Evolutionary conservation across 2,329 filamentous ascomycete genomes (phyloP), one percentile per base, ranked within the genome.

Genomic region (Cordyceps sp.): DNA sequence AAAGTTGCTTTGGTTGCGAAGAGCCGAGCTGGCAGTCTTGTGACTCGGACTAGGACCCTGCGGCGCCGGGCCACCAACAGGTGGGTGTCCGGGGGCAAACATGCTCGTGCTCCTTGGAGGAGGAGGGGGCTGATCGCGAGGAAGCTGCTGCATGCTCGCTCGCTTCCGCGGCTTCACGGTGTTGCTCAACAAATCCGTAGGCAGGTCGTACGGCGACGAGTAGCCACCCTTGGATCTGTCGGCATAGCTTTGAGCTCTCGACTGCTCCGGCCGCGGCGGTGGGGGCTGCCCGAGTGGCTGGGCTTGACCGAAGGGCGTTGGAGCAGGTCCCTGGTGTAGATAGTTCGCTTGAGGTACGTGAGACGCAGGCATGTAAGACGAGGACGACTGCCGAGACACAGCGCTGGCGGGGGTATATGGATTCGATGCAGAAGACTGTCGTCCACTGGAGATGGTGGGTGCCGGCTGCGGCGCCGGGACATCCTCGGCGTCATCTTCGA

Each of bases 151-250:
- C 44, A 68, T 62, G 45, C 68, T 73, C 6, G 61, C 52, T 32
- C 77, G 63, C 59, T 79, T 77, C 51, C 74, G 64, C 45, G 78
- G 73, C 42, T 78, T 79, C 19, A 79, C 69, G 13, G 46, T 37
- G 5, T 44, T 48, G 18, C 39, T 46, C 24, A 58, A 42, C 20
- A 98, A 69, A 33, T 94, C 88, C 55, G 90, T 82, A 4, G 90
- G 90, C 15, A 98, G 64, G 56, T 98, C 92, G 45, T 94, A 98
- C 0, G 90, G 90, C 15, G 88, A 96, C 30, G 78, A 69, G 50
- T 98, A 98, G 7, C 88, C 86, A 34, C 82, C 82, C 55, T 93
- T 96, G 4, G 83, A 62, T 53, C 92, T 92, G 52, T 88, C 79
- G 6, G 71, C 83, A 53, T 93, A 98, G 54, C 88, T 96, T 49